Percentiles rank a stretch among this genome's conserved stretches.
Evolutionary conservation across 2,329 filamentous ascomycete genomes (phyloP).

Genomic region (Teratosphaeriaceae sp.): DNA sequence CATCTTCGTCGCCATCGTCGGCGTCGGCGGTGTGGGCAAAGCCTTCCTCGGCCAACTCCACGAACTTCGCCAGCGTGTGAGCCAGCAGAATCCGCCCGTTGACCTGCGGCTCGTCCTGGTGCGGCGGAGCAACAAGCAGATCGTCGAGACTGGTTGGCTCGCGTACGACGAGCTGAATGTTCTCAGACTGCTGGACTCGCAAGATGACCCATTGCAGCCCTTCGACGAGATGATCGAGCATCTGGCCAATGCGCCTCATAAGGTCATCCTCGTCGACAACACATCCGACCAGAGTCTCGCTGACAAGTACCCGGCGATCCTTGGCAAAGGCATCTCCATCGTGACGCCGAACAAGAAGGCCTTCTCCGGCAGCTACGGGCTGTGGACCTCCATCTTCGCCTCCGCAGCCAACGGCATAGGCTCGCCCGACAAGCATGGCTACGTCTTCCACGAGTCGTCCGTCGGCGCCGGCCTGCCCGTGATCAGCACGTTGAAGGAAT

Average conservation of each 20-base stretch:
- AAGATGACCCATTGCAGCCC: slow-evolving; percentile 57
- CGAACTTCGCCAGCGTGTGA: slow-evolving; percentile 55
- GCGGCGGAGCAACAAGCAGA: slow-evolving; percentile 74
- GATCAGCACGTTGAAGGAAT: slow-evolving; percentile 85
- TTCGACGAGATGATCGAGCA: slow-evolving; percentile 68
- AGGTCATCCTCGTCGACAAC: slow-evolving; percentile 86
- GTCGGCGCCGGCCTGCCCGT: slow-evolving; percentile 91
- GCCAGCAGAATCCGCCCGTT: slow-evolving; percentile 46
- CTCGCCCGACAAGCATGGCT: slow-evolving; percentile 48
- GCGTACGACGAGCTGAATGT: slow-evolving; percentile 57
- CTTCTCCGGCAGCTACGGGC: slow-evolving; percentile 71
- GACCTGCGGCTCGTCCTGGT: slow-evolving; percentile 77
- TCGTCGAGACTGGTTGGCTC: slow-evolving; percentile 68
- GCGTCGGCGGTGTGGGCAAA: slow-evolving; percentile 88
- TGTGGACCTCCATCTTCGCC: slow-evolving; percentile 84
- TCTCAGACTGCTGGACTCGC: slow-evolving; percentile 55
- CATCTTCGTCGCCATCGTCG: slow-evolving; percentile 43
- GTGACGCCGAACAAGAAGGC: slow-evolving; percentile 99
- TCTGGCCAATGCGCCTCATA: slow-evolving; percentile 68
- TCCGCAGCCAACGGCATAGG: slow-evolving; percentile 57
- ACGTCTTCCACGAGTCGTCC: slow-evolving; percentile 91
- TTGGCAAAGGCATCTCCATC: slow-evolving; percentile 77
- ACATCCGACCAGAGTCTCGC: slow-evolving; percentile 87
- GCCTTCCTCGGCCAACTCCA: slow-evolving; percentile 81
- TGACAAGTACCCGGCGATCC: slow-evolving; percentile 71